Evolutionary conservation across 2,329 filamentous ascomycete genomes (phyloP), one percentile per base, ranked within the genome.

Genomic region (Stagonosporopsis cucurbitacearum): DNA sequence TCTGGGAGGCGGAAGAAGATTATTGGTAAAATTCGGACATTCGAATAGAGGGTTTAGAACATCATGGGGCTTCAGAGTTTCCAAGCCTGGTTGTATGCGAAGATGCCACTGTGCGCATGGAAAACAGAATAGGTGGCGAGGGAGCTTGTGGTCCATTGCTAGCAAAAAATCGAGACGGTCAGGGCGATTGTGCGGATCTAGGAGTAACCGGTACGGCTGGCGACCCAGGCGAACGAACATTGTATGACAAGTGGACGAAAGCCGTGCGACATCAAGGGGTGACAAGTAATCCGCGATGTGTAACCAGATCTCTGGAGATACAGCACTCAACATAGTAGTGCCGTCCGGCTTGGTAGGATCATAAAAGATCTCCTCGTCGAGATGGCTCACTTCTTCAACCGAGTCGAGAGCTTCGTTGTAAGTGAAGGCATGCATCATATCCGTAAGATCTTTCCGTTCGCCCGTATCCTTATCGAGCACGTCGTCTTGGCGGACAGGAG

Each of bases 61-160:
- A 41, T 80, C 78, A 25, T 82, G 77, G 2, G 82, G 80, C 62
- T 82, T 82, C 13, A 87, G 70, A 11, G 76, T 78, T 65, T 88
- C 85, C 30, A 77, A 60, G 17, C 84, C 85, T 32, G 78, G 78
- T 47, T 81, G 76, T 1, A 77, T 82, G 39, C 85, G 80, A 5
- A 77, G 69, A 66, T 88, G 85, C 69, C 82, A 87, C 51, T 72
- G 75, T 13, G 73, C 79, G 66, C 85, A 88, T 5, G 80, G 79
- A 65, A 85, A 84, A 69, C 85, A 88, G 50, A 87, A 78, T 6
- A 88, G 77, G 62, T 87, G 83, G 32, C 79, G 75, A 2, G 85
- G 84, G 17, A 85, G 73, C 15, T 77, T 68, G 12, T 72, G 67
- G 57, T 87, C 84, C 65, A 86, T 76, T 2, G 72, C 68, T 12